These are phyloP conservation scores for Microcos paniculata DNA, from an alignment of 345 rosid genomes.

Conservation along the genomic window DNA sequence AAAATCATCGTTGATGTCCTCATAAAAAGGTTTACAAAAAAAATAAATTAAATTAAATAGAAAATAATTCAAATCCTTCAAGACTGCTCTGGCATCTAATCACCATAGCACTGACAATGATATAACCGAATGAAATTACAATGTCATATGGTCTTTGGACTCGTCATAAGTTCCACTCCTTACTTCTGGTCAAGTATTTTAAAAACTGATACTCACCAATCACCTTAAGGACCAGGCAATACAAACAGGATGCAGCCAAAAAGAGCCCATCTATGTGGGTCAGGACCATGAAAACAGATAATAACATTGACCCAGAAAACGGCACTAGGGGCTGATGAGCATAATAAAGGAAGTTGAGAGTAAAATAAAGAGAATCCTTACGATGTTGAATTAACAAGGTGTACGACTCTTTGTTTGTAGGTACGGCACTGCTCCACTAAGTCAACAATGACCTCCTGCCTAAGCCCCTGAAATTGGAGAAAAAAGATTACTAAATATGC, in stretches of 20 bases:
- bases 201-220: not conserved
- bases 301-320: not conserved
- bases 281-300: not conserved
- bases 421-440: conserved; percentile 96
- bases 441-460: conserved; percentile 97
- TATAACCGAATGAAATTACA: not conserved
- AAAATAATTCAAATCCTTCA: not conserved
- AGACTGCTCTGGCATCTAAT: not conserved
- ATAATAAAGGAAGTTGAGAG: not conserved
- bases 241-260: not conserved
- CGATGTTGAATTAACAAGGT: conserved; percentile 96
- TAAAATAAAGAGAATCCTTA: conserved; percentile 36
- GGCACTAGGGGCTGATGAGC: not conserved
- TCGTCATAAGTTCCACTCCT: not conserved
- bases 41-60: not conserved
- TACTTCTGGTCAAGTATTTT: not conserved
- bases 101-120: not conserved
- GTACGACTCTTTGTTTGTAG: conserved; percentile 97
- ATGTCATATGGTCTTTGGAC: not conserved
- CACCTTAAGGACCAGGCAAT: not conserved
- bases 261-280: not conserved
- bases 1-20: not conserved
- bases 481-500: conserved; percentile 8
- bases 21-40: not conserved
- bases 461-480: conserved; percentile 61